phyloP scores from a whole-genome alignment of 2,329 filamentous ascomycete genomes.

The Cadophora malorum region DNA sequence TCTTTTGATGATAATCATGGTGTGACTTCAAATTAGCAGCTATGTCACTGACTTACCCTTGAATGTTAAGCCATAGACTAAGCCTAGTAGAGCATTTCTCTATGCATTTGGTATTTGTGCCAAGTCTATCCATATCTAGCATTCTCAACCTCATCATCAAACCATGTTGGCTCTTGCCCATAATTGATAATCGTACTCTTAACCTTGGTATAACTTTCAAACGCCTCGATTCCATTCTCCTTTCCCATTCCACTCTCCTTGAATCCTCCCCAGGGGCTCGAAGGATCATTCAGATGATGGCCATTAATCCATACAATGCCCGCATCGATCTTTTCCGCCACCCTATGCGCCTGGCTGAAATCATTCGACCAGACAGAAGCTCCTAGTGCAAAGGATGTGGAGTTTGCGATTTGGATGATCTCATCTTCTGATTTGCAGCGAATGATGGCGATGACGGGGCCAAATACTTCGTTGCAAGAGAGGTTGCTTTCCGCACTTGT shows the following conservation, averaged over 20 bases:
- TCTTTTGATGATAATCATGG: no score
- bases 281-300: slow-evolving; percentile 61
- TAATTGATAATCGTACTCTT: slow-evolving; percentile 75
- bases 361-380: slow-evolving; percentile 87
- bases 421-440: slow-evolving; percentile 85
- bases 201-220: slow-evolving; percentile 61
- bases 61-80: no score
- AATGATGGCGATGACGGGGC: slow-evolving; percentile 88
- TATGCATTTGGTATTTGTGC: neutral
- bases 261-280: slow-evolving; percentile 61
- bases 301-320: slow-evolving; percentile 88
- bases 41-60: no score
- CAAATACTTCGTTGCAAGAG: slow-evolving; percentile 88
- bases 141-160: slow-evolving; percentile 60
- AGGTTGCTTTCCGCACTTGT: slow-evolving; percentile 87
- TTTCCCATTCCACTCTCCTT: slow-evolving; percentile 64
- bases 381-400: slow-evolving; percentile 81
- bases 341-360: slow-evolving; percentile 62
- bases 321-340: slow-evolving; percentile 74
- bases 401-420: slow-evolving; percentile 82
- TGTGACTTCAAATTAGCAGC: no score
- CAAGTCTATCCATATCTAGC: slow-evolving; percentile 64
- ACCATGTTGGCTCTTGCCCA: slow-evolving; percentile 65
- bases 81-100: neutral
- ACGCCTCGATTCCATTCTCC: slow-evolving; percentile 74